A percentile compares a stretch with the other conserved stretches of the same genome.
These are phyloP conservation scores for Yarrowia sp. DNA, from an alignment of 805 yeast genomes.

Conservation along the genomic window DNA sequence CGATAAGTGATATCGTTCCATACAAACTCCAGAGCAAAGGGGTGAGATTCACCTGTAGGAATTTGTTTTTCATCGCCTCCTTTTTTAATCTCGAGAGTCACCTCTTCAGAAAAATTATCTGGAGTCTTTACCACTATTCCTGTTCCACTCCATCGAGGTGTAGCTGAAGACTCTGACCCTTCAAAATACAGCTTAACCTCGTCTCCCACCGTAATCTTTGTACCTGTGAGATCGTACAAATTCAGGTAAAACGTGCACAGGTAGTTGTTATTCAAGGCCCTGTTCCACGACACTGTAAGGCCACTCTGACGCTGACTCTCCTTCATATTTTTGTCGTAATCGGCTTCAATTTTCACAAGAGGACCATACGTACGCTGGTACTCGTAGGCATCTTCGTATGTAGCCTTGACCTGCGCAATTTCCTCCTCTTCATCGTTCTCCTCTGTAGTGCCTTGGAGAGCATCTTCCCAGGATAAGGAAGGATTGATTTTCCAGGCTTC, in stretches of 20 bases:
- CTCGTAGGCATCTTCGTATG: conserved; percentile 79
- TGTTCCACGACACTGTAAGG: conserved; percentile 69
- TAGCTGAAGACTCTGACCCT: conserved; percentile 54
- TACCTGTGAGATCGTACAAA: conserved; percentile 59
- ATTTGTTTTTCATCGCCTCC: conserved; percentile 39
- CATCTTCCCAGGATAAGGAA: conserved; percentile 68
- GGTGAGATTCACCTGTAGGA: conserved; percentile 58
- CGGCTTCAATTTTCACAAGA: conserved; percentile 75
- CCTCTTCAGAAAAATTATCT: conserved; percentile 59
- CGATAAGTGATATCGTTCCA: conserved; percentile 85
- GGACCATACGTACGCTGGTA: conserved; percentile 87
- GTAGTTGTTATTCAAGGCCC: conserved; percentile 62
- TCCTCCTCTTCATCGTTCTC: conserved; percentile 50
- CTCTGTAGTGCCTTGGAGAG: conserved; percentile 46
- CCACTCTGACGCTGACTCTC: conserved; percentile 77
- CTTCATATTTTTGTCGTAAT: conserved; percentile 65
- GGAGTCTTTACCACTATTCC: conserved; percentile 77
- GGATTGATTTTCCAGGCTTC: conserved; percentile 75
- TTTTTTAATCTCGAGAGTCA: conserved; percentile 64
- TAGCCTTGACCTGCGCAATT: conserved; percentile 66
- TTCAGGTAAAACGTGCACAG: conserved; percentile 68
- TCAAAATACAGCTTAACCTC: conserved; percentile 66
- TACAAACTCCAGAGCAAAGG: conserved; percentile 79
- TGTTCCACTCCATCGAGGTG: conserved; percentile 65
- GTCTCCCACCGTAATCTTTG: conserved; percentile 81